Conservation (phyloP, 257 asterid species). For the Marsdenia floribunda region DNA sequence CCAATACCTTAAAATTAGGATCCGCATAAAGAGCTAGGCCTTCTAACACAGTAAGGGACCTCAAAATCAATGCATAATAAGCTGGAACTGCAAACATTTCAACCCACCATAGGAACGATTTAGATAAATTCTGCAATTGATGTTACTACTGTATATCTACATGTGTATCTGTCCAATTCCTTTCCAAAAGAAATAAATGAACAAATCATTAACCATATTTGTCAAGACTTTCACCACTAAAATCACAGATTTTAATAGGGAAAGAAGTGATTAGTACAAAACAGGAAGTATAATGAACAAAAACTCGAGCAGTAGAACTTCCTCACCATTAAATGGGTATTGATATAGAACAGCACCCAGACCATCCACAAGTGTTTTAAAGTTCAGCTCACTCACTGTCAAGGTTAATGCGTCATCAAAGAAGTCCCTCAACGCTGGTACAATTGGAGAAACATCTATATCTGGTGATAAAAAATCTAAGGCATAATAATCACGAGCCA, state of each 20-base stretch:
- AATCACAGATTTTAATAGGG: not conserved
- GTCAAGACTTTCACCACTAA: not conserved
- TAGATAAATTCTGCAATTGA: constrained; percentile 18
- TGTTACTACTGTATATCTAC: not conserved
- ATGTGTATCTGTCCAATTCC: constrained; percentile 1
- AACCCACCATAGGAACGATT: constrained; percentile 19
- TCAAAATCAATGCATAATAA: constrained; percentile 90
- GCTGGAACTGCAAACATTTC: constrained; percentile 82
- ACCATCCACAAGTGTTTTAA: constrained; percentile 93
- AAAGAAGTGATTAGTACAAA: not conserved
- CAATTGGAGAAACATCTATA: constrained; percentile 91
- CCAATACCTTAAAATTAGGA: constrained; percentile 95
- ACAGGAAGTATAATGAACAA: not conserved
- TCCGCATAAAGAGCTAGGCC: constrained; percentile 96
- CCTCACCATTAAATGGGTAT: constrained; percentile 78
- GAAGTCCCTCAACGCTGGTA: constrained; percentile 79
- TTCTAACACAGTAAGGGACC: constrained; percentile 99
- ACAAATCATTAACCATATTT: constrained; percentile 1
- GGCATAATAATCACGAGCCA: constrained; percentile 99
- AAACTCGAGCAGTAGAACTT: not conserved
- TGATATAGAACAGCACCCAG: constrained; percentile 86
- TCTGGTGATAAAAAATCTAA: constrained; percentile 87
- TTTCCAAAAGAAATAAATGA: not conserved
- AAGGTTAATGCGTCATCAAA: constrained; percentile 89
- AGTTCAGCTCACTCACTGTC: constrained; percentile 93